Percentiles rank a stretch among this genome's conserved stretches.
Conservation (phyloP, 768 basidiomycete genomes). For the Russula lepida region DNA sequence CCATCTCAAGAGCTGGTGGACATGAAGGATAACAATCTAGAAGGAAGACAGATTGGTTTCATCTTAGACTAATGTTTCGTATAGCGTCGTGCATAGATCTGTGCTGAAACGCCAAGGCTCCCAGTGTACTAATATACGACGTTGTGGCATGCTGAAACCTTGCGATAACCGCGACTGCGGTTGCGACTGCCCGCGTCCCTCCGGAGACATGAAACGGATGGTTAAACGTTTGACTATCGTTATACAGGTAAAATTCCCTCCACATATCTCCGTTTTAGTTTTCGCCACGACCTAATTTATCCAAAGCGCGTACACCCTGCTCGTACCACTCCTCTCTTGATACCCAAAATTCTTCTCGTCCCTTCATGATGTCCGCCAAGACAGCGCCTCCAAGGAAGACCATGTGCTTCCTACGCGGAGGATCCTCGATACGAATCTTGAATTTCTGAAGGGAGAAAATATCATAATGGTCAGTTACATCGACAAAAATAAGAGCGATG, state of each 20-base stretch:
- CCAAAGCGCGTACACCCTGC: slow-evolving; percentile 71
- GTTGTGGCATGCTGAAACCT: background rate
- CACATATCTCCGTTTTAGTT: slow-evolving; percentile 1
- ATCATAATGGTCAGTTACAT: background rate
- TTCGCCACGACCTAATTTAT: slow-evolving; percentile 76
- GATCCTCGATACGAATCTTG: slow-evolving; percentile 98
- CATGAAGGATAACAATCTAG: background rate
- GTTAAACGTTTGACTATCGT: slow-evolving; percentile 6
- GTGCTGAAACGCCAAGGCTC: background rate
- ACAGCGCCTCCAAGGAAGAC: slow-evolving; percentile 99
- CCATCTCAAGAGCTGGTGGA: background rate
- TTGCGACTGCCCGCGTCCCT: background rate
- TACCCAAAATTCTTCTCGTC: slow-evolving; percentile 91
- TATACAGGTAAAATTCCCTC: slow-evolving; percentile 2
- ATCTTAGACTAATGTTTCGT: background rate
- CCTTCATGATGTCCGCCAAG: slow-evolving; percentile 97
- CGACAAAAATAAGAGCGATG: background rate
- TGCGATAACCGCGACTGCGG: background rate
- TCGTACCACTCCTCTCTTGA: slow-evolving; percentile 92
- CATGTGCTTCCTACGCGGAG: slow-evolving; percentile 97
- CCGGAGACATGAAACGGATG: background rate
- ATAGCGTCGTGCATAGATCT: background rate
- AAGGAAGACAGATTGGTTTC: background rate
- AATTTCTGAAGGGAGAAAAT: slow-evolving; percentile 66
- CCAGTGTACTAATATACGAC: background rate